Evolutionary conservation across 2,329 filamentous ascomycete genomes (phyloP), one percentile per base, ranked within the genome.

Genomic region (Aspergillus fumigatiaffinis): DNA sequence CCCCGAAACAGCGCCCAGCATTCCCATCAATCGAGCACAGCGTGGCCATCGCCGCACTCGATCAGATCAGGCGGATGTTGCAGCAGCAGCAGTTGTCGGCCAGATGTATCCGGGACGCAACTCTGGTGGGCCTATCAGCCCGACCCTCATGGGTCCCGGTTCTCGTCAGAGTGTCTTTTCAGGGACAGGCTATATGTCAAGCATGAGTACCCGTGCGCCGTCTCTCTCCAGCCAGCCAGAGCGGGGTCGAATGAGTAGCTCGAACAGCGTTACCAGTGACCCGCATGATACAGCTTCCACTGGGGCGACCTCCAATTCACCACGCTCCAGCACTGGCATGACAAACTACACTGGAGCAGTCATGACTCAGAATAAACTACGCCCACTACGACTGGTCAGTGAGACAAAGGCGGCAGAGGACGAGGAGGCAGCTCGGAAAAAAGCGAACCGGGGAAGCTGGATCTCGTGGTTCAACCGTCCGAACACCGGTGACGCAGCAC

Each of bases 71-170:
- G 67, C 73, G 10, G 73, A 75, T 56, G 67, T 71, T 49, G 69
- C 75, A 53, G 87, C 86, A 20, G 89, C 90, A 7, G 85, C 83
- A 58, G 84, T 96, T 29, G 88, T 96, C 51, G 91, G 90, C 66
- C 92, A 92, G 73, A 96, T 96, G 89, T 95, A 95, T 77, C 88
- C 87, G 68, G 88, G 88, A 14, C 84, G 75, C 21, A 73, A 74
- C 50, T 77, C 76, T 6, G 72, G 74, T 14, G 83, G 88, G 23
- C 80, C 70, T 52, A 77, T 77, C 79, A 85, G 73, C 77, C 85
- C 66, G 77, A 87, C 73, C 20, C 57, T 71, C 4, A 70, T 77
- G 62, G 73, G 72, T 7, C 72, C 72, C 38, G 72, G 71, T n/a
- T 74, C 72, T 3, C 72, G 73, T 7, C 73, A 76, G 55, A 75